Base-by-base conservation (phyloP, 495 filamentous ascomycete species). In the Bacidia rubella region DNA sequence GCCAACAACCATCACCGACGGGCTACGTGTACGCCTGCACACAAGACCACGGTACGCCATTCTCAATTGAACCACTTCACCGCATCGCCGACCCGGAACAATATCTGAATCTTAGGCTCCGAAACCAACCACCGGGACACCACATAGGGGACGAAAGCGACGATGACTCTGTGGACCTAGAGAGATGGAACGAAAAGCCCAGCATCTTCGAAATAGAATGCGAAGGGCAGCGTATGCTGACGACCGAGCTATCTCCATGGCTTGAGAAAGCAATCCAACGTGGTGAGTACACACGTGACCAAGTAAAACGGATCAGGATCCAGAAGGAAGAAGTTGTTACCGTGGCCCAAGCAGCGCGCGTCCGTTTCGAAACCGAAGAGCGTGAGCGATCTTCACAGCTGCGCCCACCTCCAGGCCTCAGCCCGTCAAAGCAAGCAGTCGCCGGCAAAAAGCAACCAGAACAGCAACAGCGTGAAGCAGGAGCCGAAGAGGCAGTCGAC, bases 21-120 rank as follows among this genome's bases (percentile, higher is more conserved):
- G 79, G 81, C 24, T 87, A 78, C 76, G 65, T 89, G 20, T 88
- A 83, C 55, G 61, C 68, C 41, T 89, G 86, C 61, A 74, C 68
- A 3, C 71, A 79, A 57, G 83, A 87, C 59, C 64, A 66, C 54
- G 15, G 55, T 62, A 15, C 61, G 66, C 21, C 66, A 68, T 50
- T 50, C 19, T 35, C 25, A 5, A 15, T 22, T 22, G 43, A 35
- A 32, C 0, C 40, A 68, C 17, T 59, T 62, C 15, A 35, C 50
- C 9, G 11, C 25, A 5, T 63, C 68, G 45, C 48, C 49, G 5
- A 40, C 43, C 24, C n/a, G 41, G 66, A 62, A 42, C 57, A 50
- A 53, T 24, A 40, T 57, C 57, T 32, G 60, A 26, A 1, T 11
- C 29, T 35, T 5, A 15, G 15, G 29, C 29, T 35, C 29, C 29